These are phyloP conservation scores for Colletotrichum sp. DNA, from an alignment of 2,329 filamentous ascomycete species.

Conservation along the genomic window DNA sequence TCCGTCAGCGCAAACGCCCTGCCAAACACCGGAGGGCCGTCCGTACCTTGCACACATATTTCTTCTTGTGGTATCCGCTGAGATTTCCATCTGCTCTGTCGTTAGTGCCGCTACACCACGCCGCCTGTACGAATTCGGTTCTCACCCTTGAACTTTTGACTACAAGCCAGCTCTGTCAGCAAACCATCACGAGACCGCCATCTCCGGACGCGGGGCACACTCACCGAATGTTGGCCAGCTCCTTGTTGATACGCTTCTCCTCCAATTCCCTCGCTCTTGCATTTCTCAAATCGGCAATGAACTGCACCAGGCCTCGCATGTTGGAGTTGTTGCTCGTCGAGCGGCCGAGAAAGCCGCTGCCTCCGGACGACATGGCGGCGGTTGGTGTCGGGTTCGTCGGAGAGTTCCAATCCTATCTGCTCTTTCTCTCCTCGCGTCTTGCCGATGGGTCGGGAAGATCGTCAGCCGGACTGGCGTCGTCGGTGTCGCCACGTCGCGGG, in stretches of 20 bases:
- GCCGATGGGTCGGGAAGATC: background rate
- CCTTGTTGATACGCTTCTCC: conserved; percentile 99
- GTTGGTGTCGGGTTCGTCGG: background rate
- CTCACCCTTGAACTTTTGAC: conserved; percentile 91
- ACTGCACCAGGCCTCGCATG: conserved; percentile 90
- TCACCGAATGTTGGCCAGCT: conserved; percentile 92
- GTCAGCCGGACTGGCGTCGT: background rate
- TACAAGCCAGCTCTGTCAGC: conserved; percentile 30
- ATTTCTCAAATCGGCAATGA: conserved; percentile 96
- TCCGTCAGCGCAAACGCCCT: conserved; percentile 25
- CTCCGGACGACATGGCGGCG: conserved; percentile 58
- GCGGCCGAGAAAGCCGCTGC: conserved; percentile 68
- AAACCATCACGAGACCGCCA: conserved; percentile 17
- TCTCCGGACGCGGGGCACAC: conserved; percentile 28
- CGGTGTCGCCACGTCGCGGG: background rate
- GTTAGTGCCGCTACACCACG: conserved; percentile 28
- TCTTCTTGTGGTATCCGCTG: conserved; percentile 98
- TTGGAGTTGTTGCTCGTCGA: conserved; percentile 70
- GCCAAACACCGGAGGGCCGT: background rate
- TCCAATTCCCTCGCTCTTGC: conserved; percentile 93
- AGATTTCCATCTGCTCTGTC: conserved; percentile 73
- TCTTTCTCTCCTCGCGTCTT: background rate
- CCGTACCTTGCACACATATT: conserved; percentile 95
- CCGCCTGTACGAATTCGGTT: background rate
- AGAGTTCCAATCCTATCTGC: background rate